Conservation (phyloP, 2,329 filamentous ascomycete species). For the Tolypocladium cylindrosporum region DNA sequence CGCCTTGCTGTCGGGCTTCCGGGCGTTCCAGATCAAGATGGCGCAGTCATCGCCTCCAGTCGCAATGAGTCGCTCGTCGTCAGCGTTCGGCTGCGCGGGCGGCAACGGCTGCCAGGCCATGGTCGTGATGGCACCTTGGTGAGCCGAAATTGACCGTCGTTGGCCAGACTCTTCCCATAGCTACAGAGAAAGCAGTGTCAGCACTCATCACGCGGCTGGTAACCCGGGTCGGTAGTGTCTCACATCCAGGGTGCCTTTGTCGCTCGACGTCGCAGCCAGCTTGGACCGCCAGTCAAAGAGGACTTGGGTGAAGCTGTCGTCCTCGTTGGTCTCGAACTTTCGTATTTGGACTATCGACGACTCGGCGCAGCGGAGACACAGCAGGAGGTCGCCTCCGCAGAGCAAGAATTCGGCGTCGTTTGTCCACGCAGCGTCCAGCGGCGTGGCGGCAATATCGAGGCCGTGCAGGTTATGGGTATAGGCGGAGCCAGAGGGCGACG, state of each 20-base stretch:
- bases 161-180: constrained; percentile 46
- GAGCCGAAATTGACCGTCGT: constrained; percentile 45
- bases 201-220: background rate
- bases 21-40: constrained; percentile 53
- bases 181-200: constrained; percentile 17
- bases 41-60: constrained; percentile 53
- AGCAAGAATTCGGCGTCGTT: constrained; percentile 48
- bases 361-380: constrained; percentile 36
- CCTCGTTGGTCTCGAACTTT: constrained; percentile 42
- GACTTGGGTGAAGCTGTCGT: constrained; percentile 44
- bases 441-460: constrained; percentile 40
- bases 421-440: constrained; percentile 51
- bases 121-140: constrained; percentile 47
- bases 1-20: constrained; percentile 41
- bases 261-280: constrained; percentile 48
- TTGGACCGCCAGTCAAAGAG: constrained; percentile 45
- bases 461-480: constrained; percentile 36
- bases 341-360: constrained; percentile 33
- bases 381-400: constrained; percentile 45
- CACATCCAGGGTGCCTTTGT: constrained; percentile 51
- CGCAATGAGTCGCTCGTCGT: constrained; percentile 48
- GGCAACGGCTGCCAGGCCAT: constrained; percentile 50
- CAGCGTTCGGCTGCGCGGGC: constrained; percentile 20
- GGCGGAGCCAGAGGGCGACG: constrained; percentile 30
- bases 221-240: constrained; percentile 16